Percentiles rank a stretch among this genome's conserved stretches.
phyloP scores from a whole-genome alignment of 345 rosid genomes.

The Arabidopsis suecica region DNA sequence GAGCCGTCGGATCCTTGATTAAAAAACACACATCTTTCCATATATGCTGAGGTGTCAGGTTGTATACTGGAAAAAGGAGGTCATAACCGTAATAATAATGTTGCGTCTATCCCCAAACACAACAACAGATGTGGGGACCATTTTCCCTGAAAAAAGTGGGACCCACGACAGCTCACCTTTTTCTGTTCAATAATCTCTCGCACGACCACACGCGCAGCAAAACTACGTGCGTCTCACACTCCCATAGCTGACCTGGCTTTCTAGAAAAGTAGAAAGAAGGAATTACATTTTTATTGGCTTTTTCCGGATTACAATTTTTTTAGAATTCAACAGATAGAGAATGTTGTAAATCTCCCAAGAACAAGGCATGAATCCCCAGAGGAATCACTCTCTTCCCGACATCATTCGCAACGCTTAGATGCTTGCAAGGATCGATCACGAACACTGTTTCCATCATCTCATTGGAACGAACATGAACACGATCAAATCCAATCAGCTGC shows the following conservation, averaged over 20 bases:
- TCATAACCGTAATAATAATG: slow-evolving; percentile 10
- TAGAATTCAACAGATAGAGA: slow-evolving; percentile 52
- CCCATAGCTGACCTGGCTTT: slow-evolving; percentile 18
- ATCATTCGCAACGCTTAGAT: slow-evolving; percentile 64
- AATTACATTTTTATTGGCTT: too few relatives aligned
- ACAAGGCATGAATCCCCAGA: slow-evolving; percentile 63
- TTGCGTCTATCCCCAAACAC: slow-evolving; percentile 37
- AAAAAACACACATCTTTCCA: neutral
- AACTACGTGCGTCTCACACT: slow-evolving; percentile 33
- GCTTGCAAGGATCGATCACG: slow-evolving; percentile 72
- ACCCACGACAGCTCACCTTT: slow-evolving; percentile 40
- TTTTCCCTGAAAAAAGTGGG: slow-evolving; percentile 2
- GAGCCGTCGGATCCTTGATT: slow-evolving; percentile 13
- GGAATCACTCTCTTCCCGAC: slow-evolving; percentile 65
- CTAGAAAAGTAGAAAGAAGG: too few relatives aligned
- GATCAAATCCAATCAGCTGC: slow-evolving; percentile 79
- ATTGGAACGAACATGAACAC: slow-evolving; percentile 59
- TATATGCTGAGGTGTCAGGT: slow-evolving; percentile 2
- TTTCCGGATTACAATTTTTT: neutral
- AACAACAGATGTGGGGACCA: slow-evolving; percentile 37
- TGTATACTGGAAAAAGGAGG: slow-evolving; percentile 7
- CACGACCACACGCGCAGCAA: slow-evolving; percentile 18
- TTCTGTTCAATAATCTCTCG: neutral
- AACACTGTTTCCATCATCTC: slow-evolving; percentile 55
- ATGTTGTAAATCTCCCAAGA: slow-evolving; percentile 67